Base-by-base conservation (phyloP, 2,329 filamentous ascomycete species). In the Nemania serpens region DNA sequence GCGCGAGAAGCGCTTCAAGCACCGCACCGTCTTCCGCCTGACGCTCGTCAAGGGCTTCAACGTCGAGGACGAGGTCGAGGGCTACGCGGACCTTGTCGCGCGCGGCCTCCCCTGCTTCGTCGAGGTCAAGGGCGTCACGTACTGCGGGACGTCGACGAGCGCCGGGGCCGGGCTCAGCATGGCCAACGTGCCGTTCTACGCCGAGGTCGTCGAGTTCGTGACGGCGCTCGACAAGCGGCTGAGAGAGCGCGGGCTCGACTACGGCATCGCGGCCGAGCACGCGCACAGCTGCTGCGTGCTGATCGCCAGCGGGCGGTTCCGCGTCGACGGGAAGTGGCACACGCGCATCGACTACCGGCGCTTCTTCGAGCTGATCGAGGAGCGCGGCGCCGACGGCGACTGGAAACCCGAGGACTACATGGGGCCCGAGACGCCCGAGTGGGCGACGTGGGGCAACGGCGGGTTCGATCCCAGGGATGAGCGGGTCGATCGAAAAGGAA, bases 21-120 rank as follows among this genome's bases (percentile, higher is more conserved):
- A 97, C 74, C 88, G 94, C 56, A 98, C 95, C 5, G 95, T 98
- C 3, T 98, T 96, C 81, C 88, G 95, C 1, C 84, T 98, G 3
- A 98, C 94, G 0, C 87, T 99, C 2, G 95, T 98, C 73, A 98
- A 98, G 79, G 94, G 93, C 2, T 98, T 99, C 84, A 98, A 99
- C 74, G 87, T 98, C 66, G 94, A 97, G 22, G 93, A 97, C 68
- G 95, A 97, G 76, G 92, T 89, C 5, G 85, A 89, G 66, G 94
- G 94, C 4, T 98, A 99, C 72, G 94, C 94, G 0, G 88, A 91
- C 70, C 86, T 98, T 1, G 90, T 98, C 17, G 91, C 93, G 72
- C 87, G 88, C 66, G 93, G 90, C 0, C 81, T 97, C 20, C 94
- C 94, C 0, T 94, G 91, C 75, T 97, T 98, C 73, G 87, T 98